phyloP scores from a whole-genome alignment of 2,329 filamentous ascomycete genomes.

The Monosporascus sp. region DNA sequence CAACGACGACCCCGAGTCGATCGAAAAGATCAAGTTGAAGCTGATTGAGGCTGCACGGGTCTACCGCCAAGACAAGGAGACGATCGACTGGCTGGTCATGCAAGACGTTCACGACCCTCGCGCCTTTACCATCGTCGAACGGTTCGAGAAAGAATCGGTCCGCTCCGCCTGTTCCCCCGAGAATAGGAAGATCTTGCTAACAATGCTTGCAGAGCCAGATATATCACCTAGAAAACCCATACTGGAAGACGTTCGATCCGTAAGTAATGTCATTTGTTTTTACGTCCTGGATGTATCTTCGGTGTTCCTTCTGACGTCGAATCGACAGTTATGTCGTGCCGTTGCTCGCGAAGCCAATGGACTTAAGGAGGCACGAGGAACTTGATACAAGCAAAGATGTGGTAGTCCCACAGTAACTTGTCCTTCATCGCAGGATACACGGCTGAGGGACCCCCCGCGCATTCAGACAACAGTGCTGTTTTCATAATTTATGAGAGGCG shows the following conservation, averaged over 20 bases:
- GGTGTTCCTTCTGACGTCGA: background rate
- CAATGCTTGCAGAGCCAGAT: slow-evolving; percentile 42
- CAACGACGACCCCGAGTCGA: slow-evolving; percentile 58
- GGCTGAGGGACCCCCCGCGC: too few species aligned
- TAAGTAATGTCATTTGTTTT: background rate
- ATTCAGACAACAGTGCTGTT: too few species aligned
- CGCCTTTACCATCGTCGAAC: slow-evolving; percentile 71
- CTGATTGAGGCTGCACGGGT: slow-evolving; percentile 69
- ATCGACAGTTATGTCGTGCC: slow-evolving; percentile 54
- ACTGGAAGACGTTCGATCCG: slow-evolving; percentile 72
- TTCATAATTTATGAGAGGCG: too few species aligned
- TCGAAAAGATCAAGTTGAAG: slow-evolving; percentile 65
- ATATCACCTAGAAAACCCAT: slow-evolving; percentile 63
- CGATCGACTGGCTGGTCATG: slow-evolving; percentile 70
- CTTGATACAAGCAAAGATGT: slow-evolving; percentile 30
- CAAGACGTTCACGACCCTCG: slow-evolving; percentile 63
- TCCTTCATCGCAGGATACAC: too few species aligned
- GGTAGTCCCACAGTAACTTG: background rate
- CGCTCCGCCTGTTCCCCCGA: slow-evolving; percentile 18
- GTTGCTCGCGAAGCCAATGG: slow-evolving; percentile 63
- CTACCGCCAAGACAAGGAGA: slow-evolving; percentile 69
- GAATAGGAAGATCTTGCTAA: background rate
- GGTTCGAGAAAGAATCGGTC: slow-evolving; percentile 62
- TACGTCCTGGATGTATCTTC: background rate
- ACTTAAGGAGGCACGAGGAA: slow-evolving; percentile 63